Conservation (phyloP, 345 rosid species). For the Draba incana region DNA sequence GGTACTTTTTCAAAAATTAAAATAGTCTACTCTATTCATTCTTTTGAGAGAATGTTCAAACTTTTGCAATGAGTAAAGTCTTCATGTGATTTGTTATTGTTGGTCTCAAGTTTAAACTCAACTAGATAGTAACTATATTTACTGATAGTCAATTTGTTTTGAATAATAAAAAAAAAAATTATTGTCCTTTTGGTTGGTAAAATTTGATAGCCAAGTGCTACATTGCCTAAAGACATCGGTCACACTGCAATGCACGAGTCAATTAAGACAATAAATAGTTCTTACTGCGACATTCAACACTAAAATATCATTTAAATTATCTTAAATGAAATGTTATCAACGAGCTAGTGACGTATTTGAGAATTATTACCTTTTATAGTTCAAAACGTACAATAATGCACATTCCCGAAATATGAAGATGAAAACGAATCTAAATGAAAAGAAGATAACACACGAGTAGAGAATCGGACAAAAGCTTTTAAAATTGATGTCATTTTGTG, state of each 20-base stretch:
- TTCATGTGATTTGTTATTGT: slow-evolving; percentile 33
- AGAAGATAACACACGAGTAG: slow-evolving; percentile 19
- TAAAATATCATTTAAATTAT: not conserved
- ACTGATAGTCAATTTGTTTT: not conserved
- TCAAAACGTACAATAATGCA: slow-evolving; percentile 39
- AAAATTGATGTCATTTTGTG: slow-evolving; percentile 35
- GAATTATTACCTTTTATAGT: slow-evolving; percentile 24
- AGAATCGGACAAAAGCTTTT: slow-evolving; percentile 36
- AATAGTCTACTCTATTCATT: slow-evolving; percentile 12
- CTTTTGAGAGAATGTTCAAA: slow-evolving; percentile 33
- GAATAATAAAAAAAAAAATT: not conserved
- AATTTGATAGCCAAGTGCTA: too few relatives aligned
- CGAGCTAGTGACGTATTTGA: slow-evolving; percentile 18
- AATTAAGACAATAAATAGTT: not conserved
- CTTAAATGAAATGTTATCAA: slow-evolving; percentile 26
- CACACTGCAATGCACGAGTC: not conserved
- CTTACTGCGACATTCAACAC: not conserved
- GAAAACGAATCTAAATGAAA: slow-evolving; percentile 36
- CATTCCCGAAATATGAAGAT: slow-evolving; percentile 29
- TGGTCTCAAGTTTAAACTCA: not conserved
- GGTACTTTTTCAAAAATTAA: not conserved
- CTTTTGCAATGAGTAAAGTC: slow-evolving; percentile 30
- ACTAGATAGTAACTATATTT: not conserved
- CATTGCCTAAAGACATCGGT: not conserved
- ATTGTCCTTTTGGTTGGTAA: too few relatives aligned